phyloP scores from a whole-genome alignment of 2,329 filamentous ascomycete genomes.

The Pseudohalonectria lignicola region DNA sequence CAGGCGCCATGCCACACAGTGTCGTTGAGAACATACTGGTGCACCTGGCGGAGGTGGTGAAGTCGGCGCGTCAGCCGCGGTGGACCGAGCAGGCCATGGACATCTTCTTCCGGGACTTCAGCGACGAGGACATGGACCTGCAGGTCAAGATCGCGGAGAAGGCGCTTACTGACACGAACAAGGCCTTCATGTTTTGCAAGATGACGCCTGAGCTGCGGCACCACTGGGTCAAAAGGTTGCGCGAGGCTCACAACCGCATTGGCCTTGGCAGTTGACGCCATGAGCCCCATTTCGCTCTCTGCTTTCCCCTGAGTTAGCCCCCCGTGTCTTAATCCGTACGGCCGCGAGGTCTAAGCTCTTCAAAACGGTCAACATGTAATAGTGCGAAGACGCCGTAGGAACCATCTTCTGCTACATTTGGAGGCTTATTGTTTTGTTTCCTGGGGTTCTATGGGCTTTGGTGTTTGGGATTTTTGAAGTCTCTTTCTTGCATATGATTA shows the following conservation, averaged over 20 bases:
- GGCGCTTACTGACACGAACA: conserved; percentile 45
- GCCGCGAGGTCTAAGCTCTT: too few relatives aligned
- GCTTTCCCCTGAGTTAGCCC: too few relatives aligned
- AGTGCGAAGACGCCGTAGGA: too few relatives aligned
- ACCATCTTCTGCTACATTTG: too few relatives aligned
- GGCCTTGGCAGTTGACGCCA: conserved; percentile 8
- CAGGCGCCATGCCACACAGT: conserved; percentile 8
- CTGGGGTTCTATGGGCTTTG: too few relatives aligned
- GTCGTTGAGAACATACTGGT: conserved; percentile 21
- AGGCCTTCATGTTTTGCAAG: conserved; percentile 52
- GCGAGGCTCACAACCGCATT: conserved; percentile 30
- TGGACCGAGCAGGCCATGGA: conserved; percentile 50
- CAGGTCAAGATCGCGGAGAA: conserved; percentile 50
- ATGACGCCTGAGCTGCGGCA: conserved; percentile 40
- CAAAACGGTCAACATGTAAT: too few relatives aligned
- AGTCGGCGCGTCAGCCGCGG: conserved; percentile 23
- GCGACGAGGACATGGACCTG: conserved; percentile 43
- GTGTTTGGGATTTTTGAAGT: too few relatives aligned
- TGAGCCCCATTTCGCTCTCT: too few relatives aligned
- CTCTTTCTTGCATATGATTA: not conserved
- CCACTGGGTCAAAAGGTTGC: conserved; percentile 44
- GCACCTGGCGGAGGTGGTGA: conserved; percentile 25
- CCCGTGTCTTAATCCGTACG: too few relatives aligned
- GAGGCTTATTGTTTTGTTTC: too few relatives aligned
- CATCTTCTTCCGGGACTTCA: conserved; percentile 47